These are phyloP conservation scores for Truncatella angustata DNA, from an alignment of 2,329 filamentous ascomycete species.

Conservation along the genomic window DNA sequence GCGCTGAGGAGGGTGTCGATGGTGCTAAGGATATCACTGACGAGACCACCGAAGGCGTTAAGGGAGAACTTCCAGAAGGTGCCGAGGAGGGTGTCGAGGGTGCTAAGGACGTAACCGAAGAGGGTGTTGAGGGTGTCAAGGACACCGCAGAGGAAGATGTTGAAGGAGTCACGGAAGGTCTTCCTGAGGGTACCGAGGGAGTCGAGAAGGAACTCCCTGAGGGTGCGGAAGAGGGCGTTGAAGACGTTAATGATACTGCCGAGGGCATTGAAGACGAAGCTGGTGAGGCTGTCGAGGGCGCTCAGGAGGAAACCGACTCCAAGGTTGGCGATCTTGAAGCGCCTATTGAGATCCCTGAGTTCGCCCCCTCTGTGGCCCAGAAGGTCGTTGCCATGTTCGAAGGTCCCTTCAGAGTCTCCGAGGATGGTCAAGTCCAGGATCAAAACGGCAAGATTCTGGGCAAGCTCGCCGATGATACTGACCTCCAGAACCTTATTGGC, in stretches of 20 bases:
- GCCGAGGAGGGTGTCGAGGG: constrained; percentile 19
- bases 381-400: constrained; percentile 32
- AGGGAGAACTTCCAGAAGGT: constrained; percentile 15
- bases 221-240: constrained; percentile 17
- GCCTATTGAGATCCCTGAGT: constrained; percentile 27
- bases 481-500: constrained; percentile 37
- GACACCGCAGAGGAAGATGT: constrained; percentile 5
- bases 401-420: constrained; percentile 38
- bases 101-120: constrained; percentile 10
- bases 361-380: constrained; percentile 28
- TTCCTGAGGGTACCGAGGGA: constrained; percentile 19
- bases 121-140: constrained; percentile 14
- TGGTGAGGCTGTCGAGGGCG: not conserved
- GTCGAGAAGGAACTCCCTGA: constrained; percentile 17
- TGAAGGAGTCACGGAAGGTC: not conserved
- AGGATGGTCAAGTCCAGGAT: constrained; percentile 47
- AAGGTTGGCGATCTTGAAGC: constrained; percentile 9
- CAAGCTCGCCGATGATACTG: constrained; percentile 28
- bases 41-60: constrained; percentile 19
- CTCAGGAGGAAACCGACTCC: constrained; percentile 12
- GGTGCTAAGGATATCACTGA: constrained; percentile 15
- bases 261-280: not conserved
- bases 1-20: not conserved
- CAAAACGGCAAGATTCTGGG: constrained; percentile 39
- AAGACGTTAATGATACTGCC: constrained; percentile 9